These are phyloP conservation scores for Boletellus sp. DNA, from an alignment of 1,284 basidiomycete genomes.

Conservation along the genomic window DNA sequence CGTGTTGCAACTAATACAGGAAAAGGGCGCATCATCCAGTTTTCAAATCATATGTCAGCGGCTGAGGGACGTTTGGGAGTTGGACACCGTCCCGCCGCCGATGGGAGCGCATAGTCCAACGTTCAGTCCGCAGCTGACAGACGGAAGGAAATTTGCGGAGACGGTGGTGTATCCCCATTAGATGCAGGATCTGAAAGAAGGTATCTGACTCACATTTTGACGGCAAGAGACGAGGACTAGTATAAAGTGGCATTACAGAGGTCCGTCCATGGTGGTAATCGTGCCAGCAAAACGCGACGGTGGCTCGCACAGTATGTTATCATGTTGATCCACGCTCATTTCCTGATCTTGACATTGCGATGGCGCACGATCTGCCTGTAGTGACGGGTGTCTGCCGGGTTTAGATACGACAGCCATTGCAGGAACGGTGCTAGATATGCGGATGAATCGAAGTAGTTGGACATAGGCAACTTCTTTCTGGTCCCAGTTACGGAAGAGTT, in stretches of 20 bases:
- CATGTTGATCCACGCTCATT: constrained; percentile 34
- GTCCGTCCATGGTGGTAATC: constrained; percentile 43
- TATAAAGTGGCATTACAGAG: constrained; percentile 13
- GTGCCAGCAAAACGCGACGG: constrained; percentile 40
- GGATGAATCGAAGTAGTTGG: constrained; percentile 72
- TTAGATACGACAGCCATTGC: constrained; percentile 49
- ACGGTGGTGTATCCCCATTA: constrained; percentile 25
- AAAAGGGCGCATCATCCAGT: constrained; percentile 79
- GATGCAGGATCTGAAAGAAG: constrained; percentile 17
- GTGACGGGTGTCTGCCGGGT: constrained; percentile 53
- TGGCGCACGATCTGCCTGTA: constrained; percentile 17
- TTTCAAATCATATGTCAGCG: constrained; percentile 74
- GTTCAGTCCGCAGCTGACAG: constrained; percentile 19
- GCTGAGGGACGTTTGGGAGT: constrained; percentile 70
- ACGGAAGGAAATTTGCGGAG: constrained; percentile 22
- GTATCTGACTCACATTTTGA: constrained; percentile 9
- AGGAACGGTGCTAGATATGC: constrained; percentile 60
- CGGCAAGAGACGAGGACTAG: background rate
- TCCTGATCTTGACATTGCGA: constrained; percentile 18
- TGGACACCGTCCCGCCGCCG: constrained; percentile 38
- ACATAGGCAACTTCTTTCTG: constrained; percentile 72
- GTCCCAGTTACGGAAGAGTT: constrained; percentile 76
- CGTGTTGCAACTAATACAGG: constrained; percentile 69
- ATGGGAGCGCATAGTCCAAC: constrained; percentile 19
- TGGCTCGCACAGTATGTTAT: constrained; percentile 32